phyloP scores from a whole-genome alignment of 306 rosid species.

The Vicia sativa region DNA sequence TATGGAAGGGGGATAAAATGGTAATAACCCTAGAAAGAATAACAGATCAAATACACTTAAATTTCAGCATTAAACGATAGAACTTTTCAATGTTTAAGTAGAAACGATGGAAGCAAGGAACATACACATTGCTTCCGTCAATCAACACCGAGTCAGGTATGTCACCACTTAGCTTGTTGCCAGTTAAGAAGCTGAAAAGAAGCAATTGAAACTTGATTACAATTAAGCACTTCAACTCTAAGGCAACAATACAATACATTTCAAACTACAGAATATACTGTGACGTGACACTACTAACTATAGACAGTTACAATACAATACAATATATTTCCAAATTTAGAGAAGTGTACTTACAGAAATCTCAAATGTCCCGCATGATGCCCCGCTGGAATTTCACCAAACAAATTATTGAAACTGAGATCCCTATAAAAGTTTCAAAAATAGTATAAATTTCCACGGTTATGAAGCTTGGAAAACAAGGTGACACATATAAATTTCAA shows the following conservation, averaged over 20 bases:
- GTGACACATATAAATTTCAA: slow-evolving; percentile 4
- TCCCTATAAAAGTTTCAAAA: slow-evolving; percentile 59
- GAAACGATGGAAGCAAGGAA: slow-evolving; percentile 40
- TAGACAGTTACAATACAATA: not conserved
- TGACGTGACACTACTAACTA: not conserved
- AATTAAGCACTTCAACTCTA: slow-evolving; percentile 14
- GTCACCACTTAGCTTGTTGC: slow-evolving; percentile 70
- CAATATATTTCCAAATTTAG: slow-evolving; percentile 21
- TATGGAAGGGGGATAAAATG: no score
- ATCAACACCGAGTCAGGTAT: slow-evolving; percentile 64
- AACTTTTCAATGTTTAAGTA: slow-evolving; percentile 30
- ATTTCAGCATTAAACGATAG: slow-evolving; percentile 1
- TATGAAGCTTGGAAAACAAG: slow-evolving; percentile 15
- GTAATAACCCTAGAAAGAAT: no score
- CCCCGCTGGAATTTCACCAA: slow-evolving; percentile 67
- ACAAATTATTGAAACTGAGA: slow-evolving; percentile 80
- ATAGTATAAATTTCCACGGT: slow-evolving; percentile 17
- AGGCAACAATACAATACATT: slow-evolving; percentile 1
- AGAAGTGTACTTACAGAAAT: slow-evolving; percentile 64
- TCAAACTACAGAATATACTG: not conserved
- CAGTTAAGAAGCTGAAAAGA: slow-evolving; percentile 66
- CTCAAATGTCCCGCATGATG: slow-evolving; percentile 40
- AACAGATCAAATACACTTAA: slow-evolving; percentile 3
- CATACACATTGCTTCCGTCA: slow-evolving; percentile 76
- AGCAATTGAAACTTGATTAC: slow-evolving; percentile 31